phyloP scores from a whole-genome alignment of 2,329 filamentous ascomycete species.

The Tricladium varicosporioides region DNA sequence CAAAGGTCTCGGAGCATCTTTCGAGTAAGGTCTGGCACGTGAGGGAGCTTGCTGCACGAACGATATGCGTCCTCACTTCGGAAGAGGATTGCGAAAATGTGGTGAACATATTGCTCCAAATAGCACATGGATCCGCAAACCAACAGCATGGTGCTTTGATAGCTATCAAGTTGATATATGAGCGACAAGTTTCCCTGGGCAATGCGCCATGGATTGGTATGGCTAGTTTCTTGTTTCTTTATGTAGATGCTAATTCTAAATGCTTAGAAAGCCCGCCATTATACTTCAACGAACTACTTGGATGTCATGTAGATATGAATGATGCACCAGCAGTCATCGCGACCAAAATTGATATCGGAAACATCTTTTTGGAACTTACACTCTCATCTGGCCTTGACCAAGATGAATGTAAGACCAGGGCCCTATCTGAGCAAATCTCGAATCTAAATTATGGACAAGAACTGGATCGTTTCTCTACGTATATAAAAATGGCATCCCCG shows the following conservation, averaged over 20 bases:
- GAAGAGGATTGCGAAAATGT: constrained; percentile 43
- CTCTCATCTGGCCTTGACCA: not conserved
- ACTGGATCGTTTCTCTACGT: not conserved
- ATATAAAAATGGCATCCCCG: not conserved
- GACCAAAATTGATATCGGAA: not conserved
- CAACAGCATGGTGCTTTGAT: constrained; percentile 59
- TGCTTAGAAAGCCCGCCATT: not conserved
- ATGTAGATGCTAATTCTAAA: not conserved
- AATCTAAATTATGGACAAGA: no score
- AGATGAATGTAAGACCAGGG: not conserved
- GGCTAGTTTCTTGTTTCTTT: not conserved
- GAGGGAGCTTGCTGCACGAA: constrained; percentile 75
- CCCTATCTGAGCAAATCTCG: no score
- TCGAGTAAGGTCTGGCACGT: constrained; percentile 76
- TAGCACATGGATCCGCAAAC: constrained; percentile 39
- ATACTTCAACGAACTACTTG: no score
- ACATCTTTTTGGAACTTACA: not conserved
- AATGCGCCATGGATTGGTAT: not conserved
- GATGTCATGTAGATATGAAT: not conserved
- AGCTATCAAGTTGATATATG: constrained; percentile 54
- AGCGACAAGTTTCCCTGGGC: constrained; percentile 44
- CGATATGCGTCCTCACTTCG: constrained; percentile 62
- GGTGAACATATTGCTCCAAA: constrained; percentile 30
- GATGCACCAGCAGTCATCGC: not conserved
- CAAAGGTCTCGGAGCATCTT: constrained; percentile 60